Conservation (phyloP, 495 filamentous ascomycete species). For the Penicillium diatomitis region DNA sequence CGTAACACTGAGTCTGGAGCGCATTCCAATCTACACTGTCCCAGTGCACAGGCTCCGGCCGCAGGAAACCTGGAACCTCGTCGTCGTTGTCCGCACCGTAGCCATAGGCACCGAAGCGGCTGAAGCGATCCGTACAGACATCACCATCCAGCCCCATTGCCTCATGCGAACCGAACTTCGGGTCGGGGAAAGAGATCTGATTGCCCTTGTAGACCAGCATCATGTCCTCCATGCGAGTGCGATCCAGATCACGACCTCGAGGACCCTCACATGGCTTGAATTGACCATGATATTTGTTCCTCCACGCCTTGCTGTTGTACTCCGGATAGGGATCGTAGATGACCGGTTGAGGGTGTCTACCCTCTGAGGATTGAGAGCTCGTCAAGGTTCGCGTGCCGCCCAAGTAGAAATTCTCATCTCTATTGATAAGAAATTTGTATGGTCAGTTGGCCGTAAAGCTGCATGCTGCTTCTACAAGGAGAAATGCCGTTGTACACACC, state of each 20-base stretch:
- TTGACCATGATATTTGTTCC: slow-evolving; percentile 28
- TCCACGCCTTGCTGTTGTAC: slow-evolving; percentile 40
- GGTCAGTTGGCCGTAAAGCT: background rate
- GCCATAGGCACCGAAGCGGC: slow-evolving; percentile 45
- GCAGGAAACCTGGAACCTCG: slow-evolving; percentile 11
- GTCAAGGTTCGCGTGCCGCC: slow-evolving; percentile 22
- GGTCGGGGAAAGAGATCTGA: slow-evolving; percentile 28
- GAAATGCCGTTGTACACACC: slow-evolving; percentile 2
- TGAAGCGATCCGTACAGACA: slow-evolving; percentile 47
- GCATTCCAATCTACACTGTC: slow-evolving; percentile 58
- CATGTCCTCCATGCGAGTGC: slow-evolving; percentile 35
- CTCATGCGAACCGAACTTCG: slow-evolving; percentile 40
- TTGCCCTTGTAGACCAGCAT: slow-evolving; percentile 35
- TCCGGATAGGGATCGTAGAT: slow-evolving; percentile 44
- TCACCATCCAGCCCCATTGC: slow-evolving; percentile 35
- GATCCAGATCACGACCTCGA: slow-evolving; percentile 33
- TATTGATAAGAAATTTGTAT: background rate
- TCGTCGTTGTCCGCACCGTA: slow-evolving; percentile 25
- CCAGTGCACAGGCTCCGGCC: slow-evolving; percentile 46
- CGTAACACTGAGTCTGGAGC: slow-evolving; percentile 55
- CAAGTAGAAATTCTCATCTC: slow-evolving; percentile 16
- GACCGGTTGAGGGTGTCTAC: slow-evolving; percentile 12
- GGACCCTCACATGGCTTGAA: slow-evolving; percentile 39
- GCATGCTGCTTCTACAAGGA: too few species aligned
- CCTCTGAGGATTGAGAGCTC: slow-evolving; percentile 1